phyloP scores from a whole-genome alignment of 2,329 filamentous ascomycete species.

The Bipolaris oryzae region DNA sequence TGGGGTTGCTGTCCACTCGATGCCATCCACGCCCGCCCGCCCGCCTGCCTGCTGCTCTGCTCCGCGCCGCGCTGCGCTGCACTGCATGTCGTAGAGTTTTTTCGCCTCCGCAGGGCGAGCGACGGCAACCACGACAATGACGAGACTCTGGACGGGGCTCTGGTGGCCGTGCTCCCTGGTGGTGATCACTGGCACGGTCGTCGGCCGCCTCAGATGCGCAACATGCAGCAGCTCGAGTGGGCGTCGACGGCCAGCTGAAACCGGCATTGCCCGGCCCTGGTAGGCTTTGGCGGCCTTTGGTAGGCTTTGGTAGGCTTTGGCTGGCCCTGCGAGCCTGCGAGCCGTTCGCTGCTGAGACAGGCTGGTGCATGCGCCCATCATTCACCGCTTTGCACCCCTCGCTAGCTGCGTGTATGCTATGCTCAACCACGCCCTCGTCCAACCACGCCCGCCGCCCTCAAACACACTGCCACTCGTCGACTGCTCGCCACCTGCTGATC shows the following conservation, averaged over 20 bases:
- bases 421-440: background rate
- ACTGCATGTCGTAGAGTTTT: too few species aligned
- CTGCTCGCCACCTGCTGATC: constrained; percentile 14
- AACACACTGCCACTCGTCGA: too few species aligned
- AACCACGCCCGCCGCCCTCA: too few species aligned
- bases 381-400: constrained; percentile 11
- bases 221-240: constrained; percentile 21
- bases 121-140: too few species aligned
- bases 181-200: constrained; percentile 11
- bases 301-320: background rate
- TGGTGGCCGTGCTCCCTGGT: background rate
- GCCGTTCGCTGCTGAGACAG: constrained; percentile 10
- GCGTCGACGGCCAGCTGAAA: constrained; percentile 22
- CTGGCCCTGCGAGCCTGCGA: constrained; percentile 17
- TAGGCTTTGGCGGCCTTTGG: too few species aligned
- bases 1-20: background rate
- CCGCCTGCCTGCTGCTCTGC: background rate
- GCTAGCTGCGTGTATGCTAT: background rate
- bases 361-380: background rate
- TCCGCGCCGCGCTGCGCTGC: background rate
- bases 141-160: too few species aligned
- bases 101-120: too few species aligned
- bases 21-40: background rate
- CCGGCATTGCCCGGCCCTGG: constrained; percentile 33
- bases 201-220: constrained; percentile 23